A percentile compares a stretch with the other conserved stretches of the same genome.
Conservation (phyloP, 1,284 basidiomycete genomes). For the Austropuccinia psidii region DNA sequence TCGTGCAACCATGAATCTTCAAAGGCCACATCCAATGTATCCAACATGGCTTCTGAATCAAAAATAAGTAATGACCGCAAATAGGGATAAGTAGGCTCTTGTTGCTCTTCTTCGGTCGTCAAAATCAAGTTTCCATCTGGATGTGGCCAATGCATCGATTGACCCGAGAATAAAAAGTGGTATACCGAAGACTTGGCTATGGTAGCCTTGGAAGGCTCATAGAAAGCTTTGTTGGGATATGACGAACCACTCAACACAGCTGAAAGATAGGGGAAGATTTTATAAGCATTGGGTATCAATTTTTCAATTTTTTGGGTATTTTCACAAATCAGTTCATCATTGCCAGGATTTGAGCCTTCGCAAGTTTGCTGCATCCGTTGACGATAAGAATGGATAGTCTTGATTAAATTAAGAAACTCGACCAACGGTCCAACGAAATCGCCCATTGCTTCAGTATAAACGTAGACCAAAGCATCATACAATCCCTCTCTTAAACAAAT, state of each 20-base stretch:
- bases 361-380: conserved; percentile 16
- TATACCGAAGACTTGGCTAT: conserved; percentile 54
- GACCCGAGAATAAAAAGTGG: conserved; percentile 70
- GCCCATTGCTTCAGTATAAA: conserved; percentile 76
- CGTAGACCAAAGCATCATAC: conserved; percentile 89
- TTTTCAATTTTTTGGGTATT: conserved; percentile 51
- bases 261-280: conserved; percentile 85
- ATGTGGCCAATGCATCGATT: conserved; percentile 68
- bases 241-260: conserved; percentile 72
- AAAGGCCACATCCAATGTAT: conserved; percentile 86
- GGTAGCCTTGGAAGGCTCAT: conserved; percentile 59
- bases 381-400: conserved; percentile 51
- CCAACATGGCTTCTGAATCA: conserved; percentile 89
- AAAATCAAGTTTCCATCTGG: conserved; percentile 64
- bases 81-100: conserved; percentile 64
- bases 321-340: conserved; percentile 48
- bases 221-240: conserved; percentile 72
- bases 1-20: conserved; percentile 88
- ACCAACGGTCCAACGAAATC: conserved; percentile 87
- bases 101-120: conserved; percentile 48
- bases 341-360: not conserved
- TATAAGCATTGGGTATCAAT: conserved; percentile 63
- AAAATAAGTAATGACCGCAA: conserved; percentile 73
- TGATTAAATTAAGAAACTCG: conserved; percentile 69
- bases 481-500: conserved; percentile 74